phyloP scores from a whole-genome alignment of 2,329 filamentous ascomycete genomes.

The Catunica adiposa region DNA sequence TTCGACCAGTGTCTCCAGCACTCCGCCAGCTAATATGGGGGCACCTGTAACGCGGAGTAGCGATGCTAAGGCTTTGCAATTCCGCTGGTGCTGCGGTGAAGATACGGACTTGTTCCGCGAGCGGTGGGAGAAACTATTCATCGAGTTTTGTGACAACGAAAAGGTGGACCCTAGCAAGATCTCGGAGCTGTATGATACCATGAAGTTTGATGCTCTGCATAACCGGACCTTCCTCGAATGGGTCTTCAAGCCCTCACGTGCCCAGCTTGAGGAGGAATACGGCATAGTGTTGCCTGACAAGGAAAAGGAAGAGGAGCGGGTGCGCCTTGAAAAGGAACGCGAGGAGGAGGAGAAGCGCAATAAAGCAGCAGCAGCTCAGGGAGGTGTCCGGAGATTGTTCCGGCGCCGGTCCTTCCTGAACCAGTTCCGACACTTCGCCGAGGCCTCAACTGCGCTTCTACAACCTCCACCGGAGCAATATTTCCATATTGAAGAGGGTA shows the following conservation, averaged over 20 bases:
- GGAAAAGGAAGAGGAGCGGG: slow-evolving; percentile 22
- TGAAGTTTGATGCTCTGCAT: slow-evolving; percentile 98
- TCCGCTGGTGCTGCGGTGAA: slow-evolving; percentile 87
- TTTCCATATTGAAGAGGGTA: slow-evolving; percentile 77
- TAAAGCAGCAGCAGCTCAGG: slow-evolving; percentile 14
- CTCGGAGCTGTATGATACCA: slow-evolving; percentile 94
- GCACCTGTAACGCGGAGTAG: slow-evolving; percentile 2
- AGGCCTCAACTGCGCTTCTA: slow-evolving; percentile 27
- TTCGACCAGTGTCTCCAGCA: slow-evolving; percentile 29
- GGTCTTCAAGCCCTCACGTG: slow-evolving; percentile 79
- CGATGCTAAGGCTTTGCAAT: slow-evolving; percentile 10
- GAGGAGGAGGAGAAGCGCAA: slow-evolving; percentile 24
- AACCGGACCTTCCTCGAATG: slow-evolving; percentile 94
- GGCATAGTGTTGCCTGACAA: slow-evolving; percentile 21
- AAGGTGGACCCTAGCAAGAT: slow-evolving; percentile 99
- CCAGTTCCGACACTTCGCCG: slow-evolving; percentile 30
- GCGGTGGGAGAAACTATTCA: slow-evolving; percentile 95
- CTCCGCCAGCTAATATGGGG: slow-evolving; percentile 5
- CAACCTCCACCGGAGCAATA: slow-evolving; percentile 46
- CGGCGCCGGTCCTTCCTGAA: slow-evolving; percentile 44
- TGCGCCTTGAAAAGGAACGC: slow-evolving; percentile 21
- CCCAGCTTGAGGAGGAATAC: slow-evolving; percentile 58
- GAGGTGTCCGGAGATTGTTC: slow-evolving; percentile 35
- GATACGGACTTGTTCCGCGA: slow-evolving; percentile 90
- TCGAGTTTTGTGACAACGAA: slow-evolving; percentile 88